Base-by-base conservation (phyloP, 768 basidiomycete genomes). In the Termitomyces sp. region DNA sequence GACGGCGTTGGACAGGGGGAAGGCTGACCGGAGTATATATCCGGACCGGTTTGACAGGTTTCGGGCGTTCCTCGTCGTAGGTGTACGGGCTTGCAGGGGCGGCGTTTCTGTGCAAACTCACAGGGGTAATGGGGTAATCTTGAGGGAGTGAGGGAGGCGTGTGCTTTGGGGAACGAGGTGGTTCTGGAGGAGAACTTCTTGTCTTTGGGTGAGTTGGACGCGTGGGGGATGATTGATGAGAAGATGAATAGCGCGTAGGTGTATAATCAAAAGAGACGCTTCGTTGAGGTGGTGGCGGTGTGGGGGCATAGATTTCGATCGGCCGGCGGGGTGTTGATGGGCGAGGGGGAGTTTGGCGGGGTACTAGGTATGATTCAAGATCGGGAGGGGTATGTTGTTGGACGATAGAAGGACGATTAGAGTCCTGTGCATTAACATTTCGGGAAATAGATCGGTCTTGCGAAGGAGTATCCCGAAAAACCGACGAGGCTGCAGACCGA, bases 1-100 rank as follows among this genome's bases (percentile, higher is more conserved):
- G 72, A 18, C 45, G 52, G 22, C 59, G 59, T 65, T 33, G 70
- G 53, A 54, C 56, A 18, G 68, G 59, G 13, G 72, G 74, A 46
- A 70, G 70, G 56, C 33, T n/a, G 64, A 57, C 30, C 10, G 58
- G 61, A 59, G 14, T 66, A 54, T 52, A 61, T 46, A 58, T 57
- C 41, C 45, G 45, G 55, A 60, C 18, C 10, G 54, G 59, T 32
- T 50, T 58, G 35, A 63, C 44, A 0, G 59, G 62, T 20, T 51
- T 46, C 3, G 62, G 62, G 26, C 60, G 60, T 8, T 43, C 49
- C 36, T 66, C 63, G 18, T 62, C 55, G 22, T 63, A 52, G 13
- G 46, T 45, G 48, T 58, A 52, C 5, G 60, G 33, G 45, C 54
- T 58, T 28, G 51, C 43, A 9, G 61, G 45, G 18, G 61, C 52